Evolutionary conservation across 2,329 filamentous ascomycete species (phyloP).

Genomic region (Fusarium sp.): DNA sequence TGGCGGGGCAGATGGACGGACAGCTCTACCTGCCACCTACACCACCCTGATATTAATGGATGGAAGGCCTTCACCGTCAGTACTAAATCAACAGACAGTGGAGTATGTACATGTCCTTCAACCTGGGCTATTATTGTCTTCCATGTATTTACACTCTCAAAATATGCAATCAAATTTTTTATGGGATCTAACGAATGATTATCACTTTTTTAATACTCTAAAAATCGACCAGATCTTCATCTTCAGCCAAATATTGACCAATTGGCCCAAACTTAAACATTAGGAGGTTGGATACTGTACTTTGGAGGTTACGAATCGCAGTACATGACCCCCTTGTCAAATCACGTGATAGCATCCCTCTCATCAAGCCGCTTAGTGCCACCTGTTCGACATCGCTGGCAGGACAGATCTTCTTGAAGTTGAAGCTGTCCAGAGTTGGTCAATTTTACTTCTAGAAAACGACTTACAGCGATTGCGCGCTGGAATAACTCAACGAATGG

Average conservation of each 20-base stretch:
- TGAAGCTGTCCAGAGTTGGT: constrained; percentile 49
- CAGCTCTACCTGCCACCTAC: constrained; percentile 18
- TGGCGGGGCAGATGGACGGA: constrained; percentile 44
- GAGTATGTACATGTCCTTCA: not conserved
- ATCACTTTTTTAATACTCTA: not conserved
- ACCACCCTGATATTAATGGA: not conserved
- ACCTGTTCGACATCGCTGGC: constrained; percentile 54
- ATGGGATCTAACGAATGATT: not conserved
- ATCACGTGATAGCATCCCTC: constrained; percentile 50
- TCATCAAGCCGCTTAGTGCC: constrained; percentile 52
- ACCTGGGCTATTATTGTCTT: not conserved
- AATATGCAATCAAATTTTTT: not conserved
- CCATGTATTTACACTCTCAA: not conserved
- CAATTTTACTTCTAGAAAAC: constrained; percentile 46
- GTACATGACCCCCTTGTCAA: constrained; percentile 27
- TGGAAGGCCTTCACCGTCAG: not conserved
- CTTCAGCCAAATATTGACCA: not conserved
- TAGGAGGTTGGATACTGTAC: not conserved
- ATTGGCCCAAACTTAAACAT: not conserved
- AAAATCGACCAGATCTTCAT: not conserved
- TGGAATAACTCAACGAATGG: constrained; percentile 48
- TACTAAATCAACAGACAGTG: not conserved
- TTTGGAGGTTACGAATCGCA: not conserved
- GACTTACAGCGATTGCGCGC: constrained; percentile 47
- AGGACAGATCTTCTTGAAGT: constrained; percentile 55